Evolutionary conservation across 257 asterid genomes (phyloP).

Genomic region (Oldenlandia corymbosa): DNA sequence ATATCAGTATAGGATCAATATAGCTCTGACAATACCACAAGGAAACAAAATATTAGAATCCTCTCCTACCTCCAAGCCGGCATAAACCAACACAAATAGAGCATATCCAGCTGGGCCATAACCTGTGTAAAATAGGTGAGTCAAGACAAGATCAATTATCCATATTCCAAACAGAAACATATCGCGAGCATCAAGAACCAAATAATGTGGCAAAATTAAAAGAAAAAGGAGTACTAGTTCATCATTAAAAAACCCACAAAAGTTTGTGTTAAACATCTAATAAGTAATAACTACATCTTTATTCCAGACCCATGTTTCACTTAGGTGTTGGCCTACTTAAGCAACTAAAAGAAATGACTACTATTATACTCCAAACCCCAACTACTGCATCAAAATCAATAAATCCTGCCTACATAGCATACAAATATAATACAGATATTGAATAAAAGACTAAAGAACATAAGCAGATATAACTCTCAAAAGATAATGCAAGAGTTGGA

Average conservation of each 20-base stretch:
- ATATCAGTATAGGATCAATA: background rate
- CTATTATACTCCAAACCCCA: too few relatives aligned
- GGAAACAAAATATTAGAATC: slow-evolving; percentile 15
- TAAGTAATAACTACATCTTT: background rate
- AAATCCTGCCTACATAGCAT: too few relatives aligned
- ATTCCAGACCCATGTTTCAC: background rate
- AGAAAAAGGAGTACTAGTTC: background rate
- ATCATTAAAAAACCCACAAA: background rate
- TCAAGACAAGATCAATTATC: slow-evolving; percentile 4
- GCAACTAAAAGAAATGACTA: too few relatives aligned
- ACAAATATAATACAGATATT: too few relatives aligned
- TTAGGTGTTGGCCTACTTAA: too few relatives aligned
- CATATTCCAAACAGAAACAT: background rate
- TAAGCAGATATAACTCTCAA: too few relatives aligned
- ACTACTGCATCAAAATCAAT: too few relatives aligned
- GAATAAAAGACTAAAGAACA: too few relatives aligned
- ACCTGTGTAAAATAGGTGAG: slow-evolving; percentile 41
- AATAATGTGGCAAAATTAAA: background rate
- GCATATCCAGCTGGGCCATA: slow-evolving; percentile 97
- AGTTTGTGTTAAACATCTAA: background rate
- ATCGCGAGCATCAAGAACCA: background rate
- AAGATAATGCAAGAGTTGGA: too few relatives aligned
- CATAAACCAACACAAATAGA: slow-evolving; percentile 77
- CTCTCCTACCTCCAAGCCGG: slow-evolving; percentile 83
- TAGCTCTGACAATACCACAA: slow-evolving; percentile 7